phyloP scores from a whole-genome alignment of 2,329 filamentous ascomycete species.

The Sclerotinia minor region DNA sequence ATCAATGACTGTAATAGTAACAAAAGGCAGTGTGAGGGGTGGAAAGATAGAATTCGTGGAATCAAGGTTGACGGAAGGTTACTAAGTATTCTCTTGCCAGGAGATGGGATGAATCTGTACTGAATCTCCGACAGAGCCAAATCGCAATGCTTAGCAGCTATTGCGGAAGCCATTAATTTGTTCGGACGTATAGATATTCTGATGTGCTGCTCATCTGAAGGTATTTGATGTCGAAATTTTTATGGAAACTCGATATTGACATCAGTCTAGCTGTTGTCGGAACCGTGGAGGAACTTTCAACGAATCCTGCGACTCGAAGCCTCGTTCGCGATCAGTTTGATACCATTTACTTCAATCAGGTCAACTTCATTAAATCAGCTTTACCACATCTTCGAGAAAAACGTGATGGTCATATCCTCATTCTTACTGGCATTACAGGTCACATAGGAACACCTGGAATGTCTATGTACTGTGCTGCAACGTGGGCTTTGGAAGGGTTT shows the following conservation, averaged over 20 bases:
- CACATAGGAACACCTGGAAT: conserved; percentile 92
- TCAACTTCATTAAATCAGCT: conserved; percentile 91
- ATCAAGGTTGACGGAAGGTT: conserved; percentile 61
- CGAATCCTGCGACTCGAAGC: conserved; percentile 69
- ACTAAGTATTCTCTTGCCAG: background rate
- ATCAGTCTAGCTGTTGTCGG: conserved; percentile 70
- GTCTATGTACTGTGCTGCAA: conserved; percentile 86
- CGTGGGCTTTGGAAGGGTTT: conserved; percentile 94
- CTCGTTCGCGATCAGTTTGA: conserved; percentile 91
- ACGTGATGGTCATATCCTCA: conserved; percentile 84
- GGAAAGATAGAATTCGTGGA: conserved; percentile 73
- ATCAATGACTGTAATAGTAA: conserved; percentile 66
- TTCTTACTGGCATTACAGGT: conserved; percentile 85
- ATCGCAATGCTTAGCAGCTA: conserved; percentile 57
- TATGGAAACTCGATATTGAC: background rate
- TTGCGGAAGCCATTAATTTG: conserved; percentile 80
- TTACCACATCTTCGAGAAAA: conserved; percentile 78
- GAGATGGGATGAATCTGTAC: background rate
- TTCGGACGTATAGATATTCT: conserved; percentile 90
- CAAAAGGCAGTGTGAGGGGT: conserved; percentile 68
- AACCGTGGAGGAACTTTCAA: conserved; percentile 84
- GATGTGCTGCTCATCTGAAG: conserved; percentile 85
- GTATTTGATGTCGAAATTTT: conserved; percentile 46
- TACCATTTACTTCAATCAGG: conserved; percentile 88
- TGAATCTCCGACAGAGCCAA: conserved; percentile 38